Conservation (phyloP, 768 basidiomycete genomes). For the Hirschioporus abietinus region DNA sequence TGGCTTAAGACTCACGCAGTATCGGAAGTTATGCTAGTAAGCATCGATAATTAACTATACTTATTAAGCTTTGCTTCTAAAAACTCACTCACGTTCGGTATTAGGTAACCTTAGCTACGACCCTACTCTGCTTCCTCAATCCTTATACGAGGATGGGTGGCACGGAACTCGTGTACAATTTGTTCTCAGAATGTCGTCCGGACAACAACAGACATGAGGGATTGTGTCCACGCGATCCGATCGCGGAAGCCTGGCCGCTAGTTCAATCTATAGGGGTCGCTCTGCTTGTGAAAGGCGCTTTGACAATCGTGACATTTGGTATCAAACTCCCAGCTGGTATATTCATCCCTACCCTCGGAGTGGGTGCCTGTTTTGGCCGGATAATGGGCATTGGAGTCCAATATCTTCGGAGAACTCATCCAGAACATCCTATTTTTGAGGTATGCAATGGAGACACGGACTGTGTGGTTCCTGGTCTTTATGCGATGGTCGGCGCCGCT, state of each 20-base stretch:
- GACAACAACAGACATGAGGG: constrained; percentile 55
- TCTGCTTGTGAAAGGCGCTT: constrained; percentile 70
- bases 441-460: constrained; percentile 58
- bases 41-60: constrained; percentile 20
- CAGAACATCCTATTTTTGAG: constrained; percentile 55
- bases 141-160: constrained; percentile 92
- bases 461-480: constrained; percentile 86
- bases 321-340: constrained; percentile 91
- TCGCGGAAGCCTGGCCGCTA: constrained; percentile 53
- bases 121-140: constrained; percentile 77
- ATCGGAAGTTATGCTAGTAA: constrained; percentile 75
- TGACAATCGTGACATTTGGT: constrained; percentile 90
- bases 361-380: constrained; percentile 90
- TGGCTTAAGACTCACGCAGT: constrained; percentile 80
- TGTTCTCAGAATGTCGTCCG: constrained; percentile 80
- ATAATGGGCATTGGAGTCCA: constrained; percentile 80
- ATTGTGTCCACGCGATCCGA: constrained; percentile 67
- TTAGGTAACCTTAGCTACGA: constrained; percentile 76
- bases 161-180: constrained; percentile 88
- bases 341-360: constrained; percentile 93
- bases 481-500: constrained; percentile 96
- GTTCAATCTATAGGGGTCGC: constrained; percentile 65
- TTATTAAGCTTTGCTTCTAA: constrained; percentile 3
- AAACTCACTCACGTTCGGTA: constrained; percentile 8
- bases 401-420: constrained; percentile 61